Percentiles rank a stretch among this genome's conserved stretches.
phyloP scores from a whole-genome alignment of 2,329 filamentous ascomycete genomes.

The Blastomyces silverae region DNA sequence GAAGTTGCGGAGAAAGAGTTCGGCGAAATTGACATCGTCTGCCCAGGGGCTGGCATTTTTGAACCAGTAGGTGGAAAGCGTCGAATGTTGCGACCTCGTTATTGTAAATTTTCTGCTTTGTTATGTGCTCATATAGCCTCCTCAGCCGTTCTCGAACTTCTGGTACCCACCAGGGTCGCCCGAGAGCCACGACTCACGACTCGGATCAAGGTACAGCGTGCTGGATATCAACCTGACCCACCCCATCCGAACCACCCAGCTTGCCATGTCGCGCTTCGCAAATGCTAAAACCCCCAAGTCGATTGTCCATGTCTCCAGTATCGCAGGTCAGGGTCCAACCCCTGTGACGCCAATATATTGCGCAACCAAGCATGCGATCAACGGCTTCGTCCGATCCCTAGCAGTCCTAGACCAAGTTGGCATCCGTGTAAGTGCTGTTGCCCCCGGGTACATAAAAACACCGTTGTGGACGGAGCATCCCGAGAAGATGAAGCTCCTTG shows the following conservation, averaged over 20 bases:
- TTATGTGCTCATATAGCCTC: neutral
- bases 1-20: conserved; percentile 45
- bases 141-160: conserved; percentile 45
- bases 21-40: conserved; percentile 43
- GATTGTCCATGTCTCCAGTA: conserved; percentile 46
- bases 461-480: conserved; percentile 57
- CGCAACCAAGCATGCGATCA: conserved; percentile 46
- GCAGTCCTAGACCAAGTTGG: conserved; percentile 42
- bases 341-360: conserved; percentile 43
- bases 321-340: conserved; percentile 39
- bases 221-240: conserved; percentile 50
- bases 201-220: conserved; percentile 39
- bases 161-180: conserved; percentile 44
- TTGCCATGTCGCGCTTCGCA: conserved; percentile 47
- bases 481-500: conserved; percentile 51
- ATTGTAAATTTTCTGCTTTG: neutral
- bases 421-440: conserved; percentile 54
- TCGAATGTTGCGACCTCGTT: neutral
- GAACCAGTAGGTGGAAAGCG: conserved; percentile 35
- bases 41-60: conserved; percentile 43
- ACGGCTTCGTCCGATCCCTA: conserved; percentile 46
- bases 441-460: conserved; percentile 55
- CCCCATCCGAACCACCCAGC: conserved; percentile 47
- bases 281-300: conserved; percentile 34
- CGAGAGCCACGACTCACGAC: conserved; percentile 38